phyloP scores from a whole-genome alignment of 1,284 basidiomycete species.

The Vanrija sp. region DNA sequence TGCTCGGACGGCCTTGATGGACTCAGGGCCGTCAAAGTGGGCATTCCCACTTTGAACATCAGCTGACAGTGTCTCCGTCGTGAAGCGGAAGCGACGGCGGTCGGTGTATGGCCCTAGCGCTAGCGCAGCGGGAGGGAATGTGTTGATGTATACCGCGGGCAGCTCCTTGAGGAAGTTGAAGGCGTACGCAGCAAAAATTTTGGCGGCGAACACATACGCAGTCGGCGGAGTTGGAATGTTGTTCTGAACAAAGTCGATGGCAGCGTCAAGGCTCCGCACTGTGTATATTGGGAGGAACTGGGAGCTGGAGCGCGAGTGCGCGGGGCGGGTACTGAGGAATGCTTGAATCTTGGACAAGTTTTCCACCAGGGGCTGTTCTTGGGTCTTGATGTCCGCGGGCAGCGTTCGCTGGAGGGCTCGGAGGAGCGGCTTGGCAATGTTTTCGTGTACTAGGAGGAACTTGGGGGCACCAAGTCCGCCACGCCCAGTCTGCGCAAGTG shows the following conservation, averaged over 20 bases:
- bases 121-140: slow-evolving; percentile 1
- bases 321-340: slow-evolving; percentile 6
- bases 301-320: background rate
- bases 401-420: background rate
- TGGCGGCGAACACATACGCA: slow-evolving; percentile 11
- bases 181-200: slow-evolving; percentile 10
- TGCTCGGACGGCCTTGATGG: background rate
- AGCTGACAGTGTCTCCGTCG: background rate
- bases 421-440: slow-evolving; percentile 3
- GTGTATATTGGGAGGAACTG: slow-evolving; percentile 1
- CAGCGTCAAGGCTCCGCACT: slow-evolving; percentile 10
- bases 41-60: no score
- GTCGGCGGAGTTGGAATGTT: slow-evolving; percentile 1
- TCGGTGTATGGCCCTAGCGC: background rate
- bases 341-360: background rate
- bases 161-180: slow-evolving; percentile 5
- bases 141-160: slow-evolving; percentile 6
- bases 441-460: slow-evolving; percentile 8
- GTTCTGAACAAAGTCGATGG: slow-evolving; percentile 10
- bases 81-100: background rate
- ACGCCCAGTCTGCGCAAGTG: background rate
- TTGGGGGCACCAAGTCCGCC: background rate
- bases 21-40: background rate
- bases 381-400: background rate
- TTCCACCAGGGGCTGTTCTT: background rate